phyloP scores from a whole-genome alignment of 1,139 yeast genomes.

The Petasospora rhodanensis region DNA sequence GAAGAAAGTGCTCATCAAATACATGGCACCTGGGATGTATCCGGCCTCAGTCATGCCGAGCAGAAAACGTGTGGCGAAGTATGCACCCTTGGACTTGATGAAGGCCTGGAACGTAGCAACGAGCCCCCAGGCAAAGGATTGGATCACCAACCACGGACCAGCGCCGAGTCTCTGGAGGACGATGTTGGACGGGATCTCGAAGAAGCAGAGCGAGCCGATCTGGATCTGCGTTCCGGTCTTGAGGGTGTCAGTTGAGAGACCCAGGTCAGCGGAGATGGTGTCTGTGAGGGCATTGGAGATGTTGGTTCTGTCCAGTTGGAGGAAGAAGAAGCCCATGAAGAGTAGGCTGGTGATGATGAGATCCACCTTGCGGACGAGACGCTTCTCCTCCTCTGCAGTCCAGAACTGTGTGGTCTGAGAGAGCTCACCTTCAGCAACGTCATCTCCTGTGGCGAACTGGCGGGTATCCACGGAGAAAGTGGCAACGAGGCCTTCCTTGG shows the following conservation, averaged over 20 bases:
- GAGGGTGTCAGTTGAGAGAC: not conserved
- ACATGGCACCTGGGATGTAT: not conserved
- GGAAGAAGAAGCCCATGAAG: not conserved
- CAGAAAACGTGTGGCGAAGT: not conserved
- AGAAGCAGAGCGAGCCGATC: not conserved
- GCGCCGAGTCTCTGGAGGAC: not conserved
- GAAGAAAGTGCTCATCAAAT: not conserved
- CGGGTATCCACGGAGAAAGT: too few relatives aligned
- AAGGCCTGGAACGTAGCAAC: not conserved
- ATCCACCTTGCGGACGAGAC: not conserved
- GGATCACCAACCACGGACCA: not conserved
- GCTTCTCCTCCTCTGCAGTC: not conserved
- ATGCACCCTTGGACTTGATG: not conserved
- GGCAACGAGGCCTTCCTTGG: too few relatives aligned
- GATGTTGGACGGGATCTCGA: not conserved
- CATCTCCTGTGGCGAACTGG: too few relatives aligned
- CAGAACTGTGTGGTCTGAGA: too few relatives aligned
- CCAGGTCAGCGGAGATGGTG: not conserved
- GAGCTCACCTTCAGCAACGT: too few relatives aligned
- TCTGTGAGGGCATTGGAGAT: not conserved
- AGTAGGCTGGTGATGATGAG: not conserved
- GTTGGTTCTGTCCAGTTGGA: not conserved
- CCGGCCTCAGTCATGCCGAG: not conserved
- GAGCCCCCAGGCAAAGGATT: not conserved
- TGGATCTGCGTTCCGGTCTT: not conserved